Evolutionary conservation across 106 monocot species (phyloP).

Genomic region (Gastrodia elata): DNA sequence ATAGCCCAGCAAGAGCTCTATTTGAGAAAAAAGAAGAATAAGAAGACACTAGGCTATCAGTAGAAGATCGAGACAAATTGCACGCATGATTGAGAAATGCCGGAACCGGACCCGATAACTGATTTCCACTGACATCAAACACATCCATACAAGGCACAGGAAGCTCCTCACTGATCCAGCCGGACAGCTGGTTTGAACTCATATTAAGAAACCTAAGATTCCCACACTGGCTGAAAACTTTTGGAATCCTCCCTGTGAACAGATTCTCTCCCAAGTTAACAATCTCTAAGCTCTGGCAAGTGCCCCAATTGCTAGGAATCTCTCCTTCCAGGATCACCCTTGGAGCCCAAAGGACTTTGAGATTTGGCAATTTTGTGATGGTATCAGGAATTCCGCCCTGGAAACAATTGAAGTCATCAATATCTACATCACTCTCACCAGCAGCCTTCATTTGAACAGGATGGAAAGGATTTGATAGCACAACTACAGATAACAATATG

Average conservation of each 20-base stretch:
- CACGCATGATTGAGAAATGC: conserved; percentile 28
- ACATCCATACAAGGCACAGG: conserved; percentile 75
- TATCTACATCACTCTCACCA: conserved; percentile 10
- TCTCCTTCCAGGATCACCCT: conserved; percentile 56
- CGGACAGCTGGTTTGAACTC: conserved; percentile 69
- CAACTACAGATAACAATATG: conserved; percentile 39
- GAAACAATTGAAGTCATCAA: conserved; percentile 75
- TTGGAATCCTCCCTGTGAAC: conserved; percentile 43
- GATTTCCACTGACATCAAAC: conserved; percentile 84
- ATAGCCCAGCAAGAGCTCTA: conserved; percentile 12
- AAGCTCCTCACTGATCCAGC: conserved; percentile 42
- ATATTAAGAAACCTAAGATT: conserved; percentile 70
- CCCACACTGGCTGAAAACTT: conserved; percentile 37
- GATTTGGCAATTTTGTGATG: conserved; percentile 45
- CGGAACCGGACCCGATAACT: conserved; percentile 52
- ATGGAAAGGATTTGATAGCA: conserved; percentile 44
- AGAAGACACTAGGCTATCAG: conserved; percentile 25
- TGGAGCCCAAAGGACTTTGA: conserved; percentile 83
- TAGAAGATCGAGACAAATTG: conserved; percentile 12
- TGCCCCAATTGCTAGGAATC: conserved; percentile 59
- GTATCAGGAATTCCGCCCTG: conserved; percentile 60
- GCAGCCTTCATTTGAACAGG: conserved; percentile 6
- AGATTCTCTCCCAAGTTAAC: conserved; percentile 69
- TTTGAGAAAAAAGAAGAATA: conserved; percentile 45
- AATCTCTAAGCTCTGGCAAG: conserved; percentile 65